A percentile compares a stretch with the other conserved stretches of the same genome.
Conservation (phyloP, 805 yeast species). For the Candida adriatica region DNA sequence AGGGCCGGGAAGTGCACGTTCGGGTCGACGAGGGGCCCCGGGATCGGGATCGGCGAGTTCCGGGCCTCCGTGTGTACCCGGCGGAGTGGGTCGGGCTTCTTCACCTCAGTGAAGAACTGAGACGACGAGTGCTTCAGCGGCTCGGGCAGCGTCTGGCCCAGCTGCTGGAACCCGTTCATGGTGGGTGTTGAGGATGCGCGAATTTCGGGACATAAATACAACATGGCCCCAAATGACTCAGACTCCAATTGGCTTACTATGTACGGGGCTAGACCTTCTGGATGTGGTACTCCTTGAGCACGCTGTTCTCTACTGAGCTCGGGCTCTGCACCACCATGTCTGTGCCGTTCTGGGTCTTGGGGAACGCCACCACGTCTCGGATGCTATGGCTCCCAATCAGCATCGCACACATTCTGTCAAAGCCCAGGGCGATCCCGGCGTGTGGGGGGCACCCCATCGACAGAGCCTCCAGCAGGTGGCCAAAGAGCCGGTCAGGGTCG, state of each 20-base stretch:
- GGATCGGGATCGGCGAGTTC: constrained; percentile 47
- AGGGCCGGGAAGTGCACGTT: constrained; percentile 49
- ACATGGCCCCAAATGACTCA: no score
- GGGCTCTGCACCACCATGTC: constrained; percentile 91
- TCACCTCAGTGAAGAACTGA: constrained; percentile 15
- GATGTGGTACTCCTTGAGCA: constrained; percentile 51
- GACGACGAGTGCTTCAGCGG: constrained; percentile 22
- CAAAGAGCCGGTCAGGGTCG: constrained; percentile 61
- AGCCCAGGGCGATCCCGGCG: constrained; percentile 94
- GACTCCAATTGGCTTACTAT: no score
- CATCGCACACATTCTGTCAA: constrained; percentile 92
- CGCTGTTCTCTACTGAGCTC: constrained; percentile 44
- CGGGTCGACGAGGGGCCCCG: constrained; percentile 37
- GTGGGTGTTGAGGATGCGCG: no score
- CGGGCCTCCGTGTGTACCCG: no score
- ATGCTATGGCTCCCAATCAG: constrained; percentile 69
- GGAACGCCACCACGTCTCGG: constrained; percentile 93
- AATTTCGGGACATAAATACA: no score
- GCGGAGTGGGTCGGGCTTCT: neutral
- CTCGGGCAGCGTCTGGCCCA: constrained; percentile 23
- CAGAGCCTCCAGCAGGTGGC: constrained; percentile 78
- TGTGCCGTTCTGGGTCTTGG: constrained; percentile 82
- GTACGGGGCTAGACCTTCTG: no score
- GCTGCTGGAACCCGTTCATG: constrained; percentile 19
- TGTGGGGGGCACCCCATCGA: constrained; percentile 97